These are phyloP conservation scores for Candida glucosophila DNA, from an alignment of 1,139 yeast species.

Conservation along the genomic window DNA sequence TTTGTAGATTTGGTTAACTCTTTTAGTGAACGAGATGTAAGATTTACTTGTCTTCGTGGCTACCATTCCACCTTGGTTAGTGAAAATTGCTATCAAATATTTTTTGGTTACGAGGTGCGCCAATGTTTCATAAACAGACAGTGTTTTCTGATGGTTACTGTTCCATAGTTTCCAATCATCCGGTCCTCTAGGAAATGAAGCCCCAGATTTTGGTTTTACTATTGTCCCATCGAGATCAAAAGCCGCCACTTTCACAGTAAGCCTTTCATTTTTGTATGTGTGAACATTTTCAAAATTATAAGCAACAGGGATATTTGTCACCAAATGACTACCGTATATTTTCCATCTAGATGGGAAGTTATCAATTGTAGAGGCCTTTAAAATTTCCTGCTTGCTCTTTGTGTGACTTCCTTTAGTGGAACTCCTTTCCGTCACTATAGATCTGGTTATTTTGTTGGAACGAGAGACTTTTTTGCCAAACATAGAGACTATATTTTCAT, in stretches of 20 bases:
- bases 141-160: conserved; percentile 7
- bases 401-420: conserved; percentile 1
- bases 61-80: conserved; percentile 75
- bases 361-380: no score
- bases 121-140: conserved; percentile 19
- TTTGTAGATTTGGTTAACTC: conserved; percentile 30
- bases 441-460: no score
- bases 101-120: conserved; percentile 13
- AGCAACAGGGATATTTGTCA: conserved; percentile 19
- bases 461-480: no score
- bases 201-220: conserved; percentile 51
- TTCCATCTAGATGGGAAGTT: conserved; percentile 14
- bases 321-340: conserved; percentile 25
- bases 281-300: conserved; percentile 2
- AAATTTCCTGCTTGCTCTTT: no score
- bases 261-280: conserved; percentile 1
- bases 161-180: conserved; percentile 66
- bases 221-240: conserved; percentile 75
- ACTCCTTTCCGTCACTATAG: no score
- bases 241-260: conserved; percentile 43
- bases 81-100: conserved; percentile 55
- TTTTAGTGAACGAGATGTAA: conserved; percentile 34
- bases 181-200: conserved; percentile 45
- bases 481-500: conserved; percentile 6
- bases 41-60: conserved; percentile 41